Percentiles rank a stretch among this genome's conserved stretches.
Evolutionary conservation across 306 rosid genomes (phyloP).

Genomic region (Trichosanthes cucumerina): DNA sequence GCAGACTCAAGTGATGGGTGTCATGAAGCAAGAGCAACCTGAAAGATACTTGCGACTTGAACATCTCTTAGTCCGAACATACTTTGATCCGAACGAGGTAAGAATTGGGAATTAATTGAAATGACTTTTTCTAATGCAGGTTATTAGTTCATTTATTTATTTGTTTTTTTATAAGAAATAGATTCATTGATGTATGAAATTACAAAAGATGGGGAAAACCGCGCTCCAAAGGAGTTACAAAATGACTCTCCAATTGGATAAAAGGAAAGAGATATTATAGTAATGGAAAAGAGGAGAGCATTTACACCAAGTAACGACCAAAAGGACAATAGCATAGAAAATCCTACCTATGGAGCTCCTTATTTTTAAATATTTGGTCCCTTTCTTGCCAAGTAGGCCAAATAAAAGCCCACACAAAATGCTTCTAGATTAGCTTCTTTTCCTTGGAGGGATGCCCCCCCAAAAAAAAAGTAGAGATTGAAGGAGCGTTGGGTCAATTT

Average conservation of each 20-base stretch:
- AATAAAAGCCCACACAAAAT: no score
- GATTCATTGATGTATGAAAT: not conserved
- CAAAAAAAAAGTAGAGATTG: no score
- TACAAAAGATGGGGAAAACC: not conserved
- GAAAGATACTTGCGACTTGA: slow-evolving; percentile 98
- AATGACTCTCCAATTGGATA: not conserved
- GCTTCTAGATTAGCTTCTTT: no score
- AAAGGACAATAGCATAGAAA: not conserved
- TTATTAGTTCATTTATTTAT: not conserved
- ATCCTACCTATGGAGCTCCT: no score
- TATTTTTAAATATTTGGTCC: no score
- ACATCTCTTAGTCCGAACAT: slow-evolving; percentile 92
- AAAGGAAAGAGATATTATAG: not conserved
- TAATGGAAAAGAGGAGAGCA: not conserved
- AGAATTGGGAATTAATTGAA: slow-evolving; percentile 9
- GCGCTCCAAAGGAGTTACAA: not conserved
- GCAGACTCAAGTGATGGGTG: slow-evolving; percentile 99
- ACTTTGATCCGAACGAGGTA: slow-evolving; percentile 97
- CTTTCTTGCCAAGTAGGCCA: no score
- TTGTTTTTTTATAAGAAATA: not conserved
- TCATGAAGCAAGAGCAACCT: slow-evolving; percentile 98
- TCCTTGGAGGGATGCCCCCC: no score
- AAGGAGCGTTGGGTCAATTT: no score
- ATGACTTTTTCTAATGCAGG: not conserved
- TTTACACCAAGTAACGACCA: not conserved